Evolutionary conservation across 108 stramenopile species (phyloP), one percentile per base, ranked within the genome.

Genomic region (Craspedostauros australis): DNA sequence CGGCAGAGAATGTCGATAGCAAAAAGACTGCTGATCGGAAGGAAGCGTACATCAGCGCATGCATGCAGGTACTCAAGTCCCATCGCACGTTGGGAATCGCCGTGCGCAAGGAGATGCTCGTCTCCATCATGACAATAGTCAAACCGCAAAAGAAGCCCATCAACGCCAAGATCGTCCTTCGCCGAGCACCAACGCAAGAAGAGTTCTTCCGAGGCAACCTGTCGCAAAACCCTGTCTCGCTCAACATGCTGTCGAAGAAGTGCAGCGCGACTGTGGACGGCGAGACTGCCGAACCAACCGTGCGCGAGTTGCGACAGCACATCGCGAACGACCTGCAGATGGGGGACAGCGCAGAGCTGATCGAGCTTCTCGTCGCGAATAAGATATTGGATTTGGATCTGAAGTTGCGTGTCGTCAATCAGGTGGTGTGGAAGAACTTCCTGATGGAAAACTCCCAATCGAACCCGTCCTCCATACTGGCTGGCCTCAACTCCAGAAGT

Each of bases 301-400:
- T 91, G 3, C 50, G 64, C 31, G 85, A 91, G 48, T 58, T 91
- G 25, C 57, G 89, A 12, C 75, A 78, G 39, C 70, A 82, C 39
- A 83, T 91, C 47, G 89, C 89, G 12, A 69, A 75, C 44, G 83
- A 91, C 32, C 60, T 91, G 39, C 84, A 90, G 70, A 91, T 91
- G 89, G 57, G 73, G 39, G 89, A 91, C 29, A 75, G 68, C 11
- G 83, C 89, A 8, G 85, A 87, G 45, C 34, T 91, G 15, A 50
- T 91, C 14, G 89, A 91, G 54, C 23, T 91, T 22, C 57, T 91
- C 12, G 72, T 81, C 43, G 90, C 84, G n/a, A 80, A 86, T 57
- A 91, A 87, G 60, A 91, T 91, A 57, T 21, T 91, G 4, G 79
- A 80, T 58, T 36, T 83, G 5, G 68, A 80, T 34, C 48, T 91